These are phyloP conservation scores for Zea mays DNA, from an alignment of 176 grass and related monocot genomes.

Conservation along the genomic window DNA sequence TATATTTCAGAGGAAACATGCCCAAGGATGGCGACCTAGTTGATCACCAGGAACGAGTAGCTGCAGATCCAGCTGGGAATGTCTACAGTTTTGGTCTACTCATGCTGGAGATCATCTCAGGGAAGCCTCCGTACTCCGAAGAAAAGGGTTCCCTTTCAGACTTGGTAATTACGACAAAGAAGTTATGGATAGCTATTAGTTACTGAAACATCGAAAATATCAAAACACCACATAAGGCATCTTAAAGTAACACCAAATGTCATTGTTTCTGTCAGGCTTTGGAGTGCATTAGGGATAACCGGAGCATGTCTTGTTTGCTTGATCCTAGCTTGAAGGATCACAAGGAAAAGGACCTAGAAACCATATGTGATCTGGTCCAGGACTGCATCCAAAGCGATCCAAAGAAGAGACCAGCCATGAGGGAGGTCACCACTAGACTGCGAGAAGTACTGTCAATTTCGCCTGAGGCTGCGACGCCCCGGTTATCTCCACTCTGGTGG, in stretches of 20 bases:
- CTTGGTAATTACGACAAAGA: slow-evolving; percentile 55
- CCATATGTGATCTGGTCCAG: slow-evolving; percentile 73
- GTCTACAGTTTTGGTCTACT: slow-evolving; percentile 86
- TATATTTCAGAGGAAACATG: slow-evolving; percentile 58
- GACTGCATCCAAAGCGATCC: slow-evolving; percentile 70
- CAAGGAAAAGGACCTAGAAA: slow-evolving; percentile 69
- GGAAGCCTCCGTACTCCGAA: slow-evolving; percentile 63
- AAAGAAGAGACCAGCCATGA: slow-evolving; percentile 81
- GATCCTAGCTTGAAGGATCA: slow-evolving; percentile 69
- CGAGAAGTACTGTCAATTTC: slow-evolving; percentile 60
- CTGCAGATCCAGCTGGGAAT: slow-evolving; percentile 78
- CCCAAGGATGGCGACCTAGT: slow-evolving; percentile 42
- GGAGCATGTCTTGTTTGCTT: slow-evolving; percentile 57
- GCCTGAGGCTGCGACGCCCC: slow-evolving; percentile 80
- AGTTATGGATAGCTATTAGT: slow-evolving; percentile 22
- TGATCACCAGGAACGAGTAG: slow-evolving; percentile 46
- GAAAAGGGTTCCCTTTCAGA: slow-evolving; percentile 63
- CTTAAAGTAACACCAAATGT: slow-evolving; percentile 35
- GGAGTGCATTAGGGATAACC: slow-evolving; percentile 65
- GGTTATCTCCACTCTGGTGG: slow-evolving; percentile 97
- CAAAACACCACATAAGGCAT: not conserved
- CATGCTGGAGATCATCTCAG: slow-evolving; percentile 93
- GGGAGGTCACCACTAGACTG: slow-evolving; percentile 60
- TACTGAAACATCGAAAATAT: slow-evolving; percentile 6
- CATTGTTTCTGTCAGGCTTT: slow-evolving; percentile 54